phyloP scores from a whole-genome alignment of 495 filamentous ascomycete species.

The Penicillium salamii region DNA sequence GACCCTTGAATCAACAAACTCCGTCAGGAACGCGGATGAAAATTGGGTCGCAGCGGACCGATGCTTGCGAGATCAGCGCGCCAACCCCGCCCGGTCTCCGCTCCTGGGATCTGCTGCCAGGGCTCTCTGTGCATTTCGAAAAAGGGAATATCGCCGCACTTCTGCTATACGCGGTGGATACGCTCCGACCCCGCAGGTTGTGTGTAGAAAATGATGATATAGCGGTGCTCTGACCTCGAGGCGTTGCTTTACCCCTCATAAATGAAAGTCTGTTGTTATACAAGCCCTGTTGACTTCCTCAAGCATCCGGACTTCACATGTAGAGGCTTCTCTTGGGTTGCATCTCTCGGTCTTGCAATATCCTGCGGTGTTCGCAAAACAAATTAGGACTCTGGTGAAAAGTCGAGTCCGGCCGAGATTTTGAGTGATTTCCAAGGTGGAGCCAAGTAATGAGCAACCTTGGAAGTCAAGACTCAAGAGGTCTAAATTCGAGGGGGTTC shows the following conservation, averaged over 20 bases:
- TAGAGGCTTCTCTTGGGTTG: background rate
- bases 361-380: background rate
- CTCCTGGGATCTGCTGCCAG: background rate
- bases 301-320: background rate
- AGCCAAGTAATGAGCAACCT: too few relatives aligned
- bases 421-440: too few relatives aligned
- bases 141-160: background rate
- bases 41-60: too few relatives aligned
- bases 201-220: background rate
- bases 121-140: background rate
- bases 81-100: too few relatives aligned
- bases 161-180: background rate
- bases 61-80: too few relatives aligned
- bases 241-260: conserved; percentile 1
- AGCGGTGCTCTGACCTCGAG: background rate
- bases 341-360: background rate
- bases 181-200: background rate
- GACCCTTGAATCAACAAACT: too few relatives aligned
- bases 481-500: too few relatives aligned
- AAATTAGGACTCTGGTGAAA: too few relatives aligned
- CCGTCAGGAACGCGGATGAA: too few relatives aligned
- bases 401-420: too few relatives aligned
- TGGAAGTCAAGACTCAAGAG: too few relatives aligned
- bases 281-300: background rate
- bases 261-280: background rate